phyloP scores from a whole-genome alignment of 495 filamentous ascomycete genomes.

The Physcia stellaris region DNA sequence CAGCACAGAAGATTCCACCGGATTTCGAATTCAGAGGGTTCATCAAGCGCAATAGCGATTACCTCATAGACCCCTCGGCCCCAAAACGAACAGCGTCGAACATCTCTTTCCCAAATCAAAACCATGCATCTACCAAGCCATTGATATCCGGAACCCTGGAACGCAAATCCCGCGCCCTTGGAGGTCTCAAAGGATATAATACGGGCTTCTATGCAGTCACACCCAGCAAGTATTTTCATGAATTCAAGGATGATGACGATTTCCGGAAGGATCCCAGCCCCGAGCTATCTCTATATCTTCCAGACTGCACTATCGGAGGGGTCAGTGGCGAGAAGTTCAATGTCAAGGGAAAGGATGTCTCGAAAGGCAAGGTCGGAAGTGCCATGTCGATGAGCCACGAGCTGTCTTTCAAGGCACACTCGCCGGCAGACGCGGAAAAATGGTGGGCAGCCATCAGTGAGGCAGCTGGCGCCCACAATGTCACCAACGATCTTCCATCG shows the following conservation, averaged over 20 bases:
- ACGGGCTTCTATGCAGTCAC: constrained; percentile 84
- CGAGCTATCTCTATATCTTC: constrained; percentile 80
- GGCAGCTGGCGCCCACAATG: constrained; percentile 26
- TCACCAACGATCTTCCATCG: constrained; percentile 6
- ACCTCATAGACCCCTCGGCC: constrained; percentile 68
- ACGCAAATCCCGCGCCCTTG: constrained; percentile 67
- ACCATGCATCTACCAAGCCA: constrained; percentile 64
- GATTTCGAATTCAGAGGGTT: constrained; percentile 92
- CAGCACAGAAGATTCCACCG: constrained; percentile 65
- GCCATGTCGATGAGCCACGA: constrained; percentile 50
- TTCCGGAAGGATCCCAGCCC: constrained; percentile 66
- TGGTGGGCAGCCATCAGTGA: constrained; percentile 63
- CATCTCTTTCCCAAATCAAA: constrained; percentile 76
- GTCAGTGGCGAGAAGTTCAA: constrained; percentile 74
- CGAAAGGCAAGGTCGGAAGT: constrained; percentile 43
- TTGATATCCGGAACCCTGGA: constrained; percentile 79
- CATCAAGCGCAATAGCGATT: constrained; percentile 45
- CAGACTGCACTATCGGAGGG: constrained; percentile 70
- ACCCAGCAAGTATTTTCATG: constrained; percentile 73
- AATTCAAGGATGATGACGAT: constrained; percentile 90
- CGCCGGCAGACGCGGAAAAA: constrained; percentile 56
- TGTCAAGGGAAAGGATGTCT: constrained; percentile 84
- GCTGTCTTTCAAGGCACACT: constrained; percentile 59
- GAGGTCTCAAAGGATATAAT: constrained; percentile 58
- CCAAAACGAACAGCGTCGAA: constrained; percentile 55